Percentiles rank a stretch among this genome's conserved stretches.
phyloP scores from a whole-genome alignment of 306 rosid species.

The Carpinus fangiana region DNA sequence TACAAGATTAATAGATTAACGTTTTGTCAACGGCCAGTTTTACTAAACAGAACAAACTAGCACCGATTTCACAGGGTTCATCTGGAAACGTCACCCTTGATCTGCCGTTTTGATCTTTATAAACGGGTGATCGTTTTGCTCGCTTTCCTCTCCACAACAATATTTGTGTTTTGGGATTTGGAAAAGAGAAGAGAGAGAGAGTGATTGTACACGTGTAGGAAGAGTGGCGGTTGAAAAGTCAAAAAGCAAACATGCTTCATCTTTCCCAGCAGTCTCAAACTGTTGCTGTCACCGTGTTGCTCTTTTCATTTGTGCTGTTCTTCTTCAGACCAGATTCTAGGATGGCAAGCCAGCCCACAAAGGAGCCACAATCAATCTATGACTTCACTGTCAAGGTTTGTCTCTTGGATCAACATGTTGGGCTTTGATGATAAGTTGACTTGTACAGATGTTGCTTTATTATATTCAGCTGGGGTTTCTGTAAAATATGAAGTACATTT shows the following conservation, averaged over 20 bases:
- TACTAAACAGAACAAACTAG: too few relatives aligned
- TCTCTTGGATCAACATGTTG: neutral
- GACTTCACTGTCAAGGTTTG: constrained; percentile 56
- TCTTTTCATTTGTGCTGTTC: neutral
- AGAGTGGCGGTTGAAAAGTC: neutral
- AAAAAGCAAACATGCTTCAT: neutral
- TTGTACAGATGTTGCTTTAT: neutral
- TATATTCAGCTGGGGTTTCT: neutral
- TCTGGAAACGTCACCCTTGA: too few relatives aligned
- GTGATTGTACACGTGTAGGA: neutral
- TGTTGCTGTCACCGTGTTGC: neutral
- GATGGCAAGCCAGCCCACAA: constrained; percentile 38
- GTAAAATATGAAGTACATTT: neutral
- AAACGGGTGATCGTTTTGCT: too few relatives aligned
- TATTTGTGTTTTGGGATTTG: too few relatives aligned
- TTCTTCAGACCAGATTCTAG: neutral
- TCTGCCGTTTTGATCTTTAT: too few relatives aligned
- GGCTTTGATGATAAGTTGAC: neutral
- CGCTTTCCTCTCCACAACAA: too few relatives aligned
- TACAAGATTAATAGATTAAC: too few relatives aligned
- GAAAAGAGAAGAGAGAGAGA: too few relatives aligned
- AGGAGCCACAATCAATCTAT: constrained; percentile 39
- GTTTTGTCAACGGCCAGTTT: too few relatives aligned
- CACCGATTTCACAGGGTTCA: too few relatives aligned
- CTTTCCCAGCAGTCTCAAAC: too few relatives aligned